These are phyloP conservation scores for Mortierella sp. DNA, from an alignment of 371 early-diverging fungal genomes.

Conservation along the genomic window DNA sequence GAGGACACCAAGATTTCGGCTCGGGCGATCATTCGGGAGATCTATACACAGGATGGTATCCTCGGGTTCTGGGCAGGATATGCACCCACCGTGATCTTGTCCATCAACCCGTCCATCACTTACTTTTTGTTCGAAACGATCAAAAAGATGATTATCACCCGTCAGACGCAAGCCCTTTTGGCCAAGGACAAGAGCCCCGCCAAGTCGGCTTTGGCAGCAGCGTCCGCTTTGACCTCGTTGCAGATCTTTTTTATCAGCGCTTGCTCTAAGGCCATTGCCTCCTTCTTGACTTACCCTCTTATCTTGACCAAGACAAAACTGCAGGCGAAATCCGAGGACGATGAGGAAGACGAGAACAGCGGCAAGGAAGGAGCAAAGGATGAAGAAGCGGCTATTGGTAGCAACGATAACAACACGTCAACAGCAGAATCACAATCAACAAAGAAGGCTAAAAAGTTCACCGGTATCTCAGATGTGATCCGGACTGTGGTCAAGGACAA, in stretches of 20 bases:
- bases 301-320: conserved; percentile 64
- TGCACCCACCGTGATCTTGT: conserved; percentile 66
- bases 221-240: conserved; percentile 54
- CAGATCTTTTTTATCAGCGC: conserved; percentile 70
- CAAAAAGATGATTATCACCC: conserved; percentile 54
- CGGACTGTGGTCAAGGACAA: conserved; percentile 58
- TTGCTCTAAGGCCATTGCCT: conserved; percentile 64
- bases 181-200: conserved; percentile 6
- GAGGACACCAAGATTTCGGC: conserved; percentile 39
- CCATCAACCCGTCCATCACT: conserved; percentile 70
- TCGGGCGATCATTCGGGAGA: conserved; percentile 50
- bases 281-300: conserved; percentile 69
- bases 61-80: conserved; percentile 72
- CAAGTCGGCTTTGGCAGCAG: conserved; percentile 35
- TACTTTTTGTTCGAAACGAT: conserved; percentile 70
- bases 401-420: background rate
- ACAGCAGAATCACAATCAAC: background rate
- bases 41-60: conserved; percentile 62
- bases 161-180: conserved; percentile 19
- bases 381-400: background rate
- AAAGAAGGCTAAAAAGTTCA: conserved; percentile 26
- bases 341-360: conserved; percentile 12
- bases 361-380: background rate
- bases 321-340: conserved; percentile 33
- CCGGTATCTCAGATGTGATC: conserved; percentile 58